phyloP scores from a whole-genome alignment of 1,284 basidiomycete genomes.

The Leccinum angustisporum region DNA sequence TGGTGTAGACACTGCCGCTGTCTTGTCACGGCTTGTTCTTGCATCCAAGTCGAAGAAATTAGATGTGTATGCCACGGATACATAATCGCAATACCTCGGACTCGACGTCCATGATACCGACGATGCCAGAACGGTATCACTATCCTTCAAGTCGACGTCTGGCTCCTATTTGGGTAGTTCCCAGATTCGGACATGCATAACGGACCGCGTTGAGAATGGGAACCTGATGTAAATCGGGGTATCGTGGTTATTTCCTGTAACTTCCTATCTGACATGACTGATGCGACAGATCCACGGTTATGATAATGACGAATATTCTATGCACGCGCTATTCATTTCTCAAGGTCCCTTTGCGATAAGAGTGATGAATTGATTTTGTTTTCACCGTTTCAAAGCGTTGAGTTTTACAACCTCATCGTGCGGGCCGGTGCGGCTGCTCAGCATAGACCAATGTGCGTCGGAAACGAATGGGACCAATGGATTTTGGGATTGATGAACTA shows the following conservation, averaged over 20 bases:
- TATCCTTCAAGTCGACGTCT: constrained; percentile 70
- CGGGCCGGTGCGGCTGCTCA: constrained; percentile 73
- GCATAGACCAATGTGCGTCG: constrained; percentile 56
- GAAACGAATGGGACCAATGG: constrained; percentile 71
- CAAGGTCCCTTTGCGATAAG: constrained; percentile 61
- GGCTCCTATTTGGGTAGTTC: constrained; percentile 83
- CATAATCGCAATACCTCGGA: constrained; percentile 3
- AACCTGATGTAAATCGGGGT: constrained; percentile 70
- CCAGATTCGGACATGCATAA: constrained; percentile 74
- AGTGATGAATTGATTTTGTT: constrained; percentile 58
- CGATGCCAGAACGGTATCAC: constrained; percentile 81
- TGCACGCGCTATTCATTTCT: constrained; percentile 89
- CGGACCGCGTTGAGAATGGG: constrained; percentile 58
- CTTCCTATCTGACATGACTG: not conserved
- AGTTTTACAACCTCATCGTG: constrained; percentile 82
- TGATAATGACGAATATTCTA: constrained; percentile 70
- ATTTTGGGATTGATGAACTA: constrained; percentile 62
- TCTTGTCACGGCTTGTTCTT: constrained; percentile 50
- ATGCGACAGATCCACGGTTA: constrained; percentile 72
- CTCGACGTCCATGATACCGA: not conserved
- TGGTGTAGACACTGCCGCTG: constrained; percentile 54
- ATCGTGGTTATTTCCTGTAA: not conserved
- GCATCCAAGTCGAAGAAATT: constrained; percentile 56
- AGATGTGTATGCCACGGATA: constrained; percentile 73
- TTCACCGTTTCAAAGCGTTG: constrained; percentile 76